Conservation (phyloP, 768 basidiomycete genomes). For the Podaxis sp. region DNA sequence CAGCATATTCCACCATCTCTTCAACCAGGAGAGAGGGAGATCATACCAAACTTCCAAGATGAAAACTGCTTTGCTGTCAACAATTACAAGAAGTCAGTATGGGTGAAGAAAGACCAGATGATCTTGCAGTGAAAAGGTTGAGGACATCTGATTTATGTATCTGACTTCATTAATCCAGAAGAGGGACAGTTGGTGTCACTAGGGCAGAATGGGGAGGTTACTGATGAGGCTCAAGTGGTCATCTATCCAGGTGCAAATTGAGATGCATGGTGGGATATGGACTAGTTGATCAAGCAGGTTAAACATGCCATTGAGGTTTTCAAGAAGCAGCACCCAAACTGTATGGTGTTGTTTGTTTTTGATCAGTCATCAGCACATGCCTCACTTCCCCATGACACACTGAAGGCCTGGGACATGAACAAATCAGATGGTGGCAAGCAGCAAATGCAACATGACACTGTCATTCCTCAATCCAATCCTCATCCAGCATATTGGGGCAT, state of each 20-base stretch:
- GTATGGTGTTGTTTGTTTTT: constrained; percentile 35
- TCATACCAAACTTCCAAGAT: constrained; percentile 32
- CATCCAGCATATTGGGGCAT: constrained; percentile 22
- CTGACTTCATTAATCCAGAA: constrained; percentile 37
- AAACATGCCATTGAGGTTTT: constrained; percentile 33
- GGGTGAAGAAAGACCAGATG: constrained; percentile 20
- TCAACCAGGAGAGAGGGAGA: constrained; percentile 21
- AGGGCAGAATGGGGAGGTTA: constrained; percentile 24
- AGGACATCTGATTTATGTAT: constrained; percentile 38
- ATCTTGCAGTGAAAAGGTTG: constrained; percentile 29
- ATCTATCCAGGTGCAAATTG: constrained; percentile 37
- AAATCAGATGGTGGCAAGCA: constrained; percentile 40
- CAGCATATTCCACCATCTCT: constrained; percentile 23
- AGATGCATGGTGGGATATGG: constrained; percentile 39
- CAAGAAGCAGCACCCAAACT: constrained; percentile 33
- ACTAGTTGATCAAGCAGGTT: constrained; percentile 34
- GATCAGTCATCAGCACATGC: constrained; percentile 44
- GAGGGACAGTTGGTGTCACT: constrained; percentile 29
- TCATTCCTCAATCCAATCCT: constrained; percentile 39
- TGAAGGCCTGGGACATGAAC: constrained; percentile 45
- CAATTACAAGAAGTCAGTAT: constrained; percentile 17
- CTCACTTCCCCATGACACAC: constrained; percentile 34
- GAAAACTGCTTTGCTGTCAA: constrained; percentile 30
- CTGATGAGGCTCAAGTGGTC: constrained; percentile 31
- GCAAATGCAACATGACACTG: constrained; percentile 30